Base-by-base conservation (phyloP, 257 asterid genomes). In the Ilex aquifolium region DNA sequence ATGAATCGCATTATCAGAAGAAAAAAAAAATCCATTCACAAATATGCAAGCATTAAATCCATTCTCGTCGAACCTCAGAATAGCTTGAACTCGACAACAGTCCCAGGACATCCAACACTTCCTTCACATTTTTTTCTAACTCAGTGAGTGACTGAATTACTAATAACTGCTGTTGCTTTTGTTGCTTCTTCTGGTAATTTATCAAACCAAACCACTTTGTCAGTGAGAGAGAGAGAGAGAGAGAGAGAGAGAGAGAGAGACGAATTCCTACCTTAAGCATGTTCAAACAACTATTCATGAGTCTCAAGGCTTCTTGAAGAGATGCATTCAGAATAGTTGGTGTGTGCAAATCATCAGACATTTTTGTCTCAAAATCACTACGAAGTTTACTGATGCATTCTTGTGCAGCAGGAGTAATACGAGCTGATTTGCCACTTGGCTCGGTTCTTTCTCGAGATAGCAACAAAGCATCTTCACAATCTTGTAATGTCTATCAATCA, bases 331-430 rank as follows among this genome's bases (percentile, higher is more conserved):
- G 61, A 66, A 88, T 67, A 48, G 88, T 27, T 9, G 94, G 95
- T 2, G 98, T 85, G 60, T 88, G 96, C 80, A 91, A 71, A 72
- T 91, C 98, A 77, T 88, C 96, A 10, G 95, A 80, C 72, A 91
- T 56, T 71, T 74, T 86, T 2, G 82, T 36, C 74, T 84, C 86
- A 54, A 88, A 77, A 50, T 91, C 95, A 13, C 59, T 65, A 48
- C 44, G 91, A 72, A 91, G 84, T 66, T 77, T 84, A 31, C 27
- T 71, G 67, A 81, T 82, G 80, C 90, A 76, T 32, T 84, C 81
- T 64, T 80, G 77, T 40, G 80, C 87, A 42, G 70, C 81, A 10
- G 77, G 70, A 65, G 65, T 78, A 61, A 77, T 60, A 59, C 83
- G 72, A 52, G 66, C 74, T 70, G 74, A 50, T 61, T 68, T 75